These are phyloP conservation scores for Cyclaneusma minus DNA, from an alignment of 2,329 filamentous ascomycete species.

Conservation along the genomic window DNA sequence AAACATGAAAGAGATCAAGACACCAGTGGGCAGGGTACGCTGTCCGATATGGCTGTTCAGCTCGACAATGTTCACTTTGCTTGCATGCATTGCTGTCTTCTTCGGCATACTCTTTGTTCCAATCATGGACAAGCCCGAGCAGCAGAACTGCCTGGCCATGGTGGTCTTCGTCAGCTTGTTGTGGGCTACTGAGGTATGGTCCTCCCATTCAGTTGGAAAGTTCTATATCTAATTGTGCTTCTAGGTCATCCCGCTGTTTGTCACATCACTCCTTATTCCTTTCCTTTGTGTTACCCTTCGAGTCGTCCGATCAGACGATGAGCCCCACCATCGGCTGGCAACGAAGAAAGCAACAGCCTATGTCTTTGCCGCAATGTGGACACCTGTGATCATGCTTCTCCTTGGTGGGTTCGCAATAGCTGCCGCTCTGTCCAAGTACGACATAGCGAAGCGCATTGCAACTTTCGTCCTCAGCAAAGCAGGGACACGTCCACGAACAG, in stretches of 20 bases:
- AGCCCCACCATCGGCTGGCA: slow-evolving; percentile 54
- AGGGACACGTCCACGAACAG: slow-evolving; percentile 75
- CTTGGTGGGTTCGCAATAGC: slow-evolving; percentile 93
- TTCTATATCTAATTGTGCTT: slow-evolving; percentile 6
- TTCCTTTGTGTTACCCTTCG: slow-evolving; percentile 80
- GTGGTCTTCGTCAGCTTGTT: slow-evolving; percentile 84
- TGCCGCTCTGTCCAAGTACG: slow-evolving; percentile 89
- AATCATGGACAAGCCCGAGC: slow-evolving; percentile 73
- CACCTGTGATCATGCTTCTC: slow-evolving; percentile 94
- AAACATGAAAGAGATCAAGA: slow-evolving; percentile 52
- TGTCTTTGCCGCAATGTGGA: slow-evolving; percentile 96
- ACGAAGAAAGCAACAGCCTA: slow-evolving; percentile 68
- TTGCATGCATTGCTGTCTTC: slow-evolving; percentile 60
- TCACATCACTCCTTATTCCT: slow-evolving; percentile 84
- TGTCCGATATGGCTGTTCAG: slow-evolving; percentile 75
- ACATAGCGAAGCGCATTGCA: slow-evolving; percentile 93
- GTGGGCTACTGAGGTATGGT: slow-evolving; percentile 82
- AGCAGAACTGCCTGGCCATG: slow-evolving; percentile 92
- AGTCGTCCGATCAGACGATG: slow-evolving; percentile 66
- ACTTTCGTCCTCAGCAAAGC: slow-evolving; percentile 94
- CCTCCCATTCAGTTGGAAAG: slow-evolving; percentile 4
- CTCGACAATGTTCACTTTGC: slow-evolving; percentile 61
- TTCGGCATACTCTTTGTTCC: slow-evolving; percentile 57
- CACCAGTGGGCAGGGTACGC: slow-evolving; percentile 63
- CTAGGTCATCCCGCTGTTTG: slow-evolving; percentile 87